Base-by-base conservation (phyloP, 495 filamentous ascomycete species). In the Aspergillus ostianus region DNA sequence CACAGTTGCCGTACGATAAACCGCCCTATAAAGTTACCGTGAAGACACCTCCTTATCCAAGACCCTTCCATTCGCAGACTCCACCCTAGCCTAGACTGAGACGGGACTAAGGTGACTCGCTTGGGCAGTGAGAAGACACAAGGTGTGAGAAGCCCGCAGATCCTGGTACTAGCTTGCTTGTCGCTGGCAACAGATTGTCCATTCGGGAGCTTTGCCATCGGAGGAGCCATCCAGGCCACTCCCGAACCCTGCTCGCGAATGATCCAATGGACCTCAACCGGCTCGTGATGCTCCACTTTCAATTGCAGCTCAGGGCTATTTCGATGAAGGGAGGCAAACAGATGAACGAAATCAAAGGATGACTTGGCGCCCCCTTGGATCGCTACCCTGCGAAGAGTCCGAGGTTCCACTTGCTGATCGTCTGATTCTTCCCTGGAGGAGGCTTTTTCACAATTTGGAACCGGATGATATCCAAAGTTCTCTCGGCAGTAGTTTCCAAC, bases 351-450 rank as follows among this genome's bases (percentile, higher is more conserved):
- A 70, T 93, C 90, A 72, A 83, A 90, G 0, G 82, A 85, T 1
- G 85, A 87, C 64, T 92, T 93, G 0, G 80, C 82, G 0, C 83
- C 85, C 6, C 90, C 87, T 47, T 90, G 79, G 0, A 93, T 78
- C 0, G 79, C 80, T 2, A 92, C 72, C 0, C 66, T 67, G 9
- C 49, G 53, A 15, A 69, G n/a, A 18, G 15, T 41, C 49, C 26
- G 58, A 12, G 26, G 46, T 44, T 10, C 1, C 21, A 54, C 50
- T n/a, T 6, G 21, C 21, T 20, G n/a, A 49, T 26, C n/a, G 21
- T 49, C n/a, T 21, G 18, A 21, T 49, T 47, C 29, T 6, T 32
- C 10, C 1, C 1, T 21, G 55, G 47, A 26, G 2, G 23, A 32
- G 2, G 30, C 6, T 32, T 12, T 32, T 7, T 32, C 30, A 8